Evolutionary conservation across 2,329 filamentous ascomycete species (phyloP).

Genomic region (Scytalidium sp.): DNA sequence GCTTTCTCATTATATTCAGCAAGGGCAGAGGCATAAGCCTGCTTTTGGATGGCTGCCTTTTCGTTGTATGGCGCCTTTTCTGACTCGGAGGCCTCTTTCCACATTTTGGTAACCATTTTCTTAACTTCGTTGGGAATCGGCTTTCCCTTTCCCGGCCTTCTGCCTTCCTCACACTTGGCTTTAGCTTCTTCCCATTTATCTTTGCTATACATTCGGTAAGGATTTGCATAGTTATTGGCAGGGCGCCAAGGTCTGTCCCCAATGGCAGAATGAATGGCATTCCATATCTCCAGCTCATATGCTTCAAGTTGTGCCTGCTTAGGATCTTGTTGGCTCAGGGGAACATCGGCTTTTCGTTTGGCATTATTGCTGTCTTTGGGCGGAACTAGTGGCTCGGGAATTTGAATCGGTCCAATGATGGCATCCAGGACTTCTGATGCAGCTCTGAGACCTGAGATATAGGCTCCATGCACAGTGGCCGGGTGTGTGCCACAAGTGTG

Average conservation of each 20-base stretch:
- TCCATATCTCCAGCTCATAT: conserved; percentile 53
- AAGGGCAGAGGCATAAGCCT: conserved; percentile 55
- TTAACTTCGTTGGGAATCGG: conserved; percentile 78
- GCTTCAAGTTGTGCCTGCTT: conserved; percentile 52
- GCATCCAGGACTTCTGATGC: conserved; percentile 81
- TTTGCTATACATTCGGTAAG: conserved; percentile 88
- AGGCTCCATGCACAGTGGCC: conserved; percentile 94
- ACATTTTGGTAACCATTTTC: conserved; percentile 82
- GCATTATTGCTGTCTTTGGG: conserved; percentile 49
- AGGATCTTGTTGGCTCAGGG: conserved; percentile 40
- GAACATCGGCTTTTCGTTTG: conserved; percentile 51
- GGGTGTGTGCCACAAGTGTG: conserved; percentile 95
- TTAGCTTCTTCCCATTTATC: conserved; percentile 65
- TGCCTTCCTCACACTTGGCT: conserved; percentile 60
- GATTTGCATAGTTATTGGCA: conserved; percentile 71
- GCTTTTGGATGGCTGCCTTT: conserved; percentile 68
- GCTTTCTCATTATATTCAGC: conserved; percentile 59
- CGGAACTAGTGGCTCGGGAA: conserved; percentile 73
- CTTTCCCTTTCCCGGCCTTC: conserved; percentile 61
- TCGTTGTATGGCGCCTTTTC: conserved; percentile 76
- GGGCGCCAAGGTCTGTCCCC: conserved; percentile 76
- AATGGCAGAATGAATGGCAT: conserved; percentile 52
- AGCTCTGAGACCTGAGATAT: conserved; percentile 86
- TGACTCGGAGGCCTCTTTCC: conserved; percentile 72
- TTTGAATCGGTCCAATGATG: conserved; percentile 75